These are phyloP conservation scores for Naganishia albida DNA, from an alignment of 1,284 basidiomycete species.

Conservation along the genomic window DNA sequence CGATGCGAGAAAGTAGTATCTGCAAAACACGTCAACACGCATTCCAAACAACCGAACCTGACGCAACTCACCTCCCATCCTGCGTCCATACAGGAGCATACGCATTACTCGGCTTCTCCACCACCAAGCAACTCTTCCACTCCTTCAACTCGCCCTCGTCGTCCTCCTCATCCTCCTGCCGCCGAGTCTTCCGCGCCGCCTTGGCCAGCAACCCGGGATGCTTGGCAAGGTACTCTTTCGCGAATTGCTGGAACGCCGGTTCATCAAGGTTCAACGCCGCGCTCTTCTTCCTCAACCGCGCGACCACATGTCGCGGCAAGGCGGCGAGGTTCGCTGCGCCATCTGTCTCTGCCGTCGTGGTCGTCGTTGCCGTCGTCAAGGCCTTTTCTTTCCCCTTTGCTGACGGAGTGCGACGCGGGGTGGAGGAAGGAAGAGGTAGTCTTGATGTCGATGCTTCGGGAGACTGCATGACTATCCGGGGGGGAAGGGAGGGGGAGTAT, in stretches of 20 bases:
- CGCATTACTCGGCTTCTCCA: conserved; percentile 67
- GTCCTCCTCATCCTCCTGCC: conserved; percentile 22
- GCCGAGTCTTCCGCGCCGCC: conserved; percentile 14
- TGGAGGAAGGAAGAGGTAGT: conserved; percentile 20
- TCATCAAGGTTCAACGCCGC: conserved; percentile 27
- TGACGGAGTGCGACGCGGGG: conserved; percentile 34
- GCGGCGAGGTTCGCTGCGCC: not conserved
- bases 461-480: conserved; percentile 24
- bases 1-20: conserved; percentile 83
- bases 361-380: too few relatives aligned
- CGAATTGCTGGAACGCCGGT: conserved; percentile 13
- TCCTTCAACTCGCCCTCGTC: conserved; percentile 14
- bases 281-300: conserved; percentile 28
- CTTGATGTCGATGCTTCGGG: conserved; percentile 31
- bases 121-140: conserved; percentile 57
- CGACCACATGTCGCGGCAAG: conserved; percentile 14
- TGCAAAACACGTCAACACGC: conserved; percentile 49
- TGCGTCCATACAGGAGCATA: conserved; percentile 75
- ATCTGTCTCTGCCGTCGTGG: conserved; percentile 5
- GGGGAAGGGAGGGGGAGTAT: conserved; percentile 6
- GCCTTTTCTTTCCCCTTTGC: conserved; percentile 32
- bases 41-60: conserved; percentile 28
- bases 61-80: conserved; percentile 71
- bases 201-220: conserved; percentile 25
- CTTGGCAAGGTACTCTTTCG: conserved; percentile 15